phyloP scores from a whole-genome alignment of 352 stramenopile species.

The Phytophthora sp. region DNA sequence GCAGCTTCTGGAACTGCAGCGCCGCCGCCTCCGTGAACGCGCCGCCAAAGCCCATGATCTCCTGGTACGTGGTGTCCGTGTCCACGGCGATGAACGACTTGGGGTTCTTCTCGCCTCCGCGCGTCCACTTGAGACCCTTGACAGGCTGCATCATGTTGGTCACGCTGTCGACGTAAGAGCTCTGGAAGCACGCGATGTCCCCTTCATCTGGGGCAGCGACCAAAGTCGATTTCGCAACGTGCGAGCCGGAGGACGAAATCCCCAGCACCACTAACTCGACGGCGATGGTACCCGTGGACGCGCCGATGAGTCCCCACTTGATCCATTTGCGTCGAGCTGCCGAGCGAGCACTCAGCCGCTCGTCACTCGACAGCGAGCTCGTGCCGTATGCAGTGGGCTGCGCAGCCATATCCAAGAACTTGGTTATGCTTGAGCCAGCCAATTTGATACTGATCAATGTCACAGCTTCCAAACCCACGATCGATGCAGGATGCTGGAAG shows the following conservation, averaged over 20 bases:
- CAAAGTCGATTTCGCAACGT: not conserved
- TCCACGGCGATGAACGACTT: conserved; percentile 63
- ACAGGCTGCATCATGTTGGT: conserved; percentile 66
- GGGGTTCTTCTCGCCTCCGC: not conserved
- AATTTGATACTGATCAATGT: conserved; percentile 20
- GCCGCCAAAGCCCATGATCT: conserved; percentile 90
- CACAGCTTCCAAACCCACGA: no score
- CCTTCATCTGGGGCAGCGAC: no score
- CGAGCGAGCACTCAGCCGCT: conserved; percentile 20
- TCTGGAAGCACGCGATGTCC: conserved; percentile 62
- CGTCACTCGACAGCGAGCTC: conserved; percentile 34
- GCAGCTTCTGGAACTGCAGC: conserved; percentile 87
- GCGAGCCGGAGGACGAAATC: not conserved
- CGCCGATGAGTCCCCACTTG: conserved; percentile 32
- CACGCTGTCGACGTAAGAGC: conserved; percentile 53
- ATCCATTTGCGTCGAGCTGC: conserved; percentile 14
- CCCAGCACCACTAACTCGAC: conserved; percentile 5
- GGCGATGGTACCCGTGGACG: not conserved
- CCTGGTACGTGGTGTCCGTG: conserved; percentile 58
- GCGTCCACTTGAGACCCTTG: conserved; percentile 49
- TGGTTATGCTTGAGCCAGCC: not conserved
- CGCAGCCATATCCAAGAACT: not conserved
- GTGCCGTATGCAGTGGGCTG: conserved; percentile 56
- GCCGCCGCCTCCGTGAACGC: conserved; percentile 93
- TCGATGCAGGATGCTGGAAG: conserved; percentile 1